Base-by-base conservation (phyloP, 139 green algal species). In the Bryopsis sp. region DNA sequence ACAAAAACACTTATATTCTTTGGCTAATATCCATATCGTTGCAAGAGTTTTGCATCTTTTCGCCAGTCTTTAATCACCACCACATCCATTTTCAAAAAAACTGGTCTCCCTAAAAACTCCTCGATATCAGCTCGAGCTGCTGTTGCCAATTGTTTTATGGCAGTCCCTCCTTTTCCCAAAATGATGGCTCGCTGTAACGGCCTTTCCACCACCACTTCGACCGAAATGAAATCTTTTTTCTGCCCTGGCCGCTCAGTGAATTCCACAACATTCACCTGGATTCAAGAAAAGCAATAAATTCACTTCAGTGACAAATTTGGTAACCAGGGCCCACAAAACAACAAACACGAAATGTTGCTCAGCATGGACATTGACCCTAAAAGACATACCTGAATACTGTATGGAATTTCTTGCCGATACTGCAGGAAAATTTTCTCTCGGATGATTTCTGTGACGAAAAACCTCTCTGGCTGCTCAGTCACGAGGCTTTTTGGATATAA, bases 401-500 rank as follows among this genome's bases (percentile, higher is more conserved):
- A 97, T 3, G 92, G 92, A 34, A 98, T 85, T 76, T 98, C 93
- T 77, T 97, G 62, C 2, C 75, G 58, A 71, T 95, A 99, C 67
- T 86, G 78, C 73, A 93, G 64, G 76, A 97, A 96, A 36, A 99
- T 84, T 69, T 97, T 86, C 81, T 97, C 94, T 0, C 94, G 78
- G n/a, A 99, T 82, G 47, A 97, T 95, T 78, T 99, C 93, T 0
- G 80, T 68, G 59, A 99, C 87, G 67, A 99, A 99, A 78, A 99
- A 99, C 5, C 91, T 79, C 82, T 97, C 88, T 0, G 88, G 85
- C 67, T 93, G 85, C 62, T 98, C 91, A 47, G 72, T 82, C 2
- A 86, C 76, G n/a, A 80, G 67, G 15, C 63, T 85, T 79, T 94
- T 92, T 6, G 85, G 79, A 75, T 96, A 96, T 2, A 96, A 68